Conservation (phyloP, 805 yeast species). For the Metschnikowia corniflorae region DNA sequence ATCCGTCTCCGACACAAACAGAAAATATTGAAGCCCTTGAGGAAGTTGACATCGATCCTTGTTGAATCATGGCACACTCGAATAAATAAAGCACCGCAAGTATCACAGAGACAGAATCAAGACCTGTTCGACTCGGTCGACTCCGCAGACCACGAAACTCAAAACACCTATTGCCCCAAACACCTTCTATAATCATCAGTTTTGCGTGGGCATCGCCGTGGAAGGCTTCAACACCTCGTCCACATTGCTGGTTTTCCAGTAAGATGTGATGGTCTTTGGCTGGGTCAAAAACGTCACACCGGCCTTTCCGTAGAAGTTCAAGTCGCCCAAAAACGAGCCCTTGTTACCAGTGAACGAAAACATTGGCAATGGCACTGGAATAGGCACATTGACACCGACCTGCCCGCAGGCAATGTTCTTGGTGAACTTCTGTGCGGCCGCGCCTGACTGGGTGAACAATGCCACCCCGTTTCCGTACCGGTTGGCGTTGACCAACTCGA, state of each 20-base stretch:
- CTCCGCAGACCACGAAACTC: too few species aligned
- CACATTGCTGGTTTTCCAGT: conserved; percentile 57
- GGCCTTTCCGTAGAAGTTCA: conserved; percentile 77
- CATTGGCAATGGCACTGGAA: conserved; percentile 80
- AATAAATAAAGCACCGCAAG: too few species aligned
- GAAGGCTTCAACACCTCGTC: conserved; percentile 48
- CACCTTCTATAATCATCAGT: conserved; percentile 17
- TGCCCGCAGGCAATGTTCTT: conserved; percentile 70
- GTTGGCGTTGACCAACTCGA: conserved; percentile 55
- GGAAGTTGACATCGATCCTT: too few species aligned
- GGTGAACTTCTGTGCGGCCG: conserved; percentile 67
- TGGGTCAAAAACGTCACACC: conserved; percentile 70
- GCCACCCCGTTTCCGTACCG: conserved; percentile 70
- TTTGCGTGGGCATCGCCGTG: conserved; percentile 67
- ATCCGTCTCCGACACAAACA: too few species aligned
- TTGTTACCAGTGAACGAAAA: conserved; percentile 76
- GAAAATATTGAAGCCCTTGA: too few species aligned
- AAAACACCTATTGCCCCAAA: not conserved
- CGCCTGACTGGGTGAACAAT: conserved; percentile 65
- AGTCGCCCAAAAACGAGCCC: conserved; percentile 72
- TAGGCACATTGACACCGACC: conserved; percentile 75
- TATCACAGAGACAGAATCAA: too few species aligned
- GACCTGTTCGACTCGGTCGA: too few species aligned
- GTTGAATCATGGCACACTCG: too few species aligned
- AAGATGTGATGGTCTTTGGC: conserved; percentile 68